Base-by-base conservation (phyloP, 2,329 filamentous ascomycete species). In the Aureobasidium musti region DNA sequence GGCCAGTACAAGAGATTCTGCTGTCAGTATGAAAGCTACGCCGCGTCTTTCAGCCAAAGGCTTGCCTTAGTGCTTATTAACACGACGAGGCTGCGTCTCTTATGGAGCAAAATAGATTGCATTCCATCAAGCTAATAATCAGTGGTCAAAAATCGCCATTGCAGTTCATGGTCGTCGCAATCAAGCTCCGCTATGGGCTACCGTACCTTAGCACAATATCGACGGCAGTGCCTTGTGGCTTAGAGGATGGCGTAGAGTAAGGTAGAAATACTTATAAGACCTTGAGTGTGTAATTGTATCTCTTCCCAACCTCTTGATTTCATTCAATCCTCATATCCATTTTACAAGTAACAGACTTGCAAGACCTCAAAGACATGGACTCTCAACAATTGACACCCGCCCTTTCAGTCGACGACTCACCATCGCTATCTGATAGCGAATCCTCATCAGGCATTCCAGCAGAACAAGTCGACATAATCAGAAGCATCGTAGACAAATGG, bases 401-500 rank as follows among this genome's bases (percentile, higher is more conserved):
- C 11, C 45, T 53, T 1, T 53, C 45, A 5, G 47, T 53, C 43
- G 49, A 54, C 61, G 49, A 43, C 37, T 64, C 49, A 23, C 61
- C 61, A 7, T 37, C 61, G 19, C 43, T 45, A 43, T 57, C 30
- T 13, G 54, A 50, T 26, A 45, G 52, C 43, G 63, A 45, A 26
- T 50, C 33, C 19, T 53, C 63, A 33, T 63, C 23, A 10, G 64
- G 50, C 23, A 60, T 67, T 8, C 39, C 65, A 43, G 17, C 65
- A 21, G 49, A 53, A 28, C 64, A 65, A 49, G 43, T 65, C 47
- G 67, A 71, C 10, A 67, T 70, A 49, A 66, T 65, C 30, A 41
- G 52, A 41, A 47, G 68, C n/a, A 67, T 66, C 8, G 69, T 65
- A 17, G 67, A 67, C 43, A 69, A 69, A 60, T 71, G 64, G 68